Conservation (phyloP, 768 basidiomycete genomes). For the Bullera alba region DNA sequence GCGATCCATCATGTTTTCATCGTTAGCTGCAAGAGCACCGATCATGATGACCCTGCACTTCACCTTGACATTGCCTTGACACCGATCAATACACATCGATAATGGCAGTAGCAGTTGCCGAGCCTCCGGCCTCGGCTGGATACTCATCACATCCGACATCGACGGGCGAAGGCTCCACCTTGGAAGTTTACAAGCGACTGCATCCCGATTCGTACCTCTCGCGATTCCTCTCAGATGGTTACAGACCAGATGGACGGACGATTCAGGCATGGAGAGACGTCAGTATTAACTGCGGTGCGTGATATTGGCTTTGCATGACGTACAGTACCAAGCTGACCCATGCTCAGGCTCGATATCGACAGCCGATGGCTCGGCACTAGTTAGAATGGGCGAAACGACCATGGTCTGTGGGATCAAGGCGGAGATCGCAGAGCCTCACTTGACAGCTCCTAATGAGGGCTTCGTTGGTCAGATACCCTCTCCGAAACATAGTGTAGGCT, state of each 20-base stretch:
- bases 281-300: slow-evolving; percentile 70
- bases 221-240: slow-evolving; percentile 67
- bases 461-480: slow-evolving; percentile 62
- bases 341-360: slow-evolving; percentile 80
- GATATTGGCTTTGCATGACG: neutral
- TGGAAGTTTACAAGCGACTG: slow-evolving; percentile 68
- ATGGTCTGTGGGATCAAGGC: slow-evolving; percentile 94
- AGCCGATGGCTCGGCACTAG: slow-evolving; percentile 84
- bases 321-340: neutral
- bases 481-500: neutral
- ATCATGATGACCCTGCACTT: too few species aligned
- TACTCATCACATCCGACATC: slow-evolving; percentile 1
- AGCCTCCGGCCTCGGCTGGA: neutral
- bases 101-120: neutral
- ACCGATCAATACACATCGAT: neutral
- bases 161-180: slow-evolving; percentile 8
- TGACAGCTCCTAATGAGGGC: slow-evolving; percentile 66
- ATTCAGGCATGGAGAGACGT: slow-evolving; percentile 65
- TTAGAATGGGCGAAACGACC: slow-evolving; percentile 85
- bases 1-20: too few species aligned
- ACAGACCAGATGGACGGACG: slow-evolving; percentile 78
- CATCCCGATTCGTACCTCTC: slow-evolving; percentile 84
- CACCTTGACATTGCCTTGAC: too few species aligned
- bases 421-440: slow-evolving; percentile 83
- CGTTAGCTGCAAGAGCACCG: too few species aligned